Evolutionary conservation across 305 asterid genomes (phyloP), one percentile per base, ranked within the genome.

Genomic region (Fraxinus velutina): DNA sequence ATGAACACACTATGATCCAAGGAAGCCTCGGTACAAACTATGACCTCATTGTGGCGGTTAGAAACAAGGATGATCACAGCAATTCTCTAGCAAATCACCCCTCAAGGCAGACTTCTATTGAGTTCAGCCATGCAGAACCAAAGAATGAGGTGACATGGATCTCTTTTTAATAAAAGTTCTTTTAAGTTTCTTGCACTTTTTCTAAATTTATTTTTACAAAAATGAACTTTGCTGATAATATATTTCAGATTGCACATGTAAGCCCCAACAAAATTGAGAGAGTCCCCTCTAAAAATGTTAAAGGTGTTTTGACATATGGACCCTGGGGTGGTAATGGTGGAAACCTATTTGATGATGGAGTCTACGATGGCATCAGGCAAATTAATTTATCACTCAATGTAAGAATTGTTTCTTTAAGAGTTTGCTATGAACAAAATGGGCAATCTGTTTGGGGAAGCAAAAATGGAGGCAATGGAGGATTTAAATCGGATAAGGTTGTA

Each of bases 301-400:
- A 70, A 30, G 91, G 92, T 76, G 86, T 91, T 13, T 79, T 90
- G 73, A 88, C 90, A 8, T 92, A 83, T 62, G 94, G 95, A 47
- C 90, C 96, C 2, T 92, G 95, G 96, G 98, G 97, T 34, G 98
- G 97, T 34, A 78, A 6, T 55, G 97, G 97, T 1, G 98, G 98
- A 29, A 86, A 82, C 83, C 68, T 79, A 64, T 94, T 94, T 73
- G 95, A 92, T 37, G 96, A 94, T 73, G 97, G 98, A 84, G 83
- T 90, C 4, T 89, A 92, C 70, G 94, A 90, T 79, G 98, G 97
- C 27, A 84, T 92, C 68, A 85, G 88, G 78, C 93, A 90, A 75
- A 90, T 94, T 1, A 87, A 88, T 50, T 33, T 94, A 19, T 88
- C 90, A 0, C 91, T 95, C 6, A 93, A 87, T 52, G 89, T 93